Conservation (phyloP, 345 rosid species). For the rapeseed (Brassica napus) region DNA sequence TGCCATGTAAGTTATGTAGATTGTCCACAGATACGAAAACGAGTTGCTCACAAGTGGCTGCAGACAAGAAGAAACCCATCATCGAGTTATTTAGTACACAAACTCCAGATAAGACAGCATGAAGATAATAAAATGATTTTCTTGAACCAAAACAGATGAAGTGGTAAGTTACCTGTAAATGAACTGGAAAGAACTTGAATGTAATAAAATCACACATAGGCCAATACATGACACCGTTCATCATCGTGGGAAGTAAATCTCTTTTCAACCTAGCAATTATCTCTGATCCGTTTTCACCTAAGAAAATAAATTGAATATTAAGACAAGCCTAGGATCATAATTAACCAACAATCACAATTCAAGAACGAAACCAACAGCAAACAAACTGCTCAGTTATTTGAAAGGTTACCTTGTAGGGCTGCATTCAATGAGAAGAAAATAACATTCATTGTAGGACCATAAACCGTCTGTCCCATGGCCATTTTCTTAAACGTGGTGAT, state of each 20-base stretch:
- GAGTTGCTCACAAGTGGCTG: constrained; percentile 95
- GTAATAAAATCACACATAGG: constrained; percentile 91
- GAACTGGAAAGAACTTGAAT: constrained; percentile 78
- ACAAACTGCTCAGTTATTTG: no score
- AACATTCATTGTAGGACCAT: constrained; percentile 79
- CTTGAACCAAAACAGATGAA: no score
- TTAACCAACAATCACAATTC: no score
- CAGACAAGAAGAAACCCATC: constrained; percentile 3
- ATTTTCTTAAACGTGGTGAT: constrained; percentile 83
- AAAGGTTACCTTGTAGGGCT: constrained; percentile 79
- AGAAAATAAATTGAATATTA: not conserved
- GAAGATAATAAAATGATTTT: no score
- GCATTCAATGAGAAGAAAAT: constrained; percentile 83
- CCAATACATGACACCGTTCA: constrained; percentile 86
- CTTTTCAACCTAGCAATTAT: constrained; percentile 76
- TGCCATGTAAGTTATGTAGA: constrained; percentile 90
- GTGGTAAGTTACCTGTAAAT: constrained; percentile 64
- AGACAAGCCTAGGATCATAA: not conserved
- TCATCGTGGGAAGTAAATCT: constrained; percentile 75
- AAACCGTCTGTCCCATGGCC: constrained; percentile 73
- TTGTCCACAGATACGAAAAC: constrained; percentile 87
- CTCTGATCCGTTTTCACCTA: constrained; percentile 77
- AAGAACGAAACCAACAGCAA: no score
- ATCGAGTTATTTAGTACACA: not conserved
- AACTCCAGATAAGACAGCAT: not conserved